These are phyloP conservation scores for Hepatocystis sp. DNA, from an alignment of 169 alveolate species.

Conservation along the genomic window DNA sequence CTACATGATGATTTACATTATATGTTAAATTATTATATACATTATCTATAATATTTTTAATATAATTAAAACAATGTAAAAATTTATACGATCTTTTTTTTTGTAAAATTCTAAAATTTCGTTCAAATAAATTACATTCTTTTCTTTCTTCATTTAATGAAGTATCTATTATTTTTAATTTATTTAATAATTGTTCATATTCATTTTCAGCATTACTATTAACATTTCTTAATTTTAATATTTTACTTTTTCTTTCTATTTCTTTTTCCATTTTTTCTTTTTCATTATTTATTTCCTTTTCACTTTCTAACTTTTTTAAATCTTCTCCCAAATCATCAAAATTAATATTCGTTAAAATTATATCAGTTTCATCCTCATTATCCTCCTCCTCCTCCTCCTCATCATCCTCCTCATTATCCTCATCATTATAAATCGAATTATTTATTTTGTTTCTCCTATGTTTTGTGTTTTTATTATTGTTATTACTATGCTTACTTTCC, in stretches of 20 bases:
- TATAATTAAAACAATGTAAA: slow-evolving; percentile 81
- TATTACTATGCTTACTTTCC: no score
- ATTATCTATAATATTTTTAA: slow-evolving; percentile 80
- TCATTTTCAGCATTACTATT: slow-evolving; percentile 66
- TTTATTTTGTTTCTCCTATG: no score
- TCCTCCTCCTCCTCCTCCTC: not conserved
- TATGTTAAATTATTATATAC: slow-evolving; percentile 80
- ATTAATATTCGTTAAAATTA: slow-evolving; percentile 52
- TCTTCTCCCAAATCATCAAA: slow-evolving; percentile 68
- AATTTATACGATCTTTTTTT: slow-evolving; percentile 81
- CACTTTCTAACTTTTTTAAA: slow-evolving; percentile 70
- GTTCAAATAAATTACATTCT: slow-evolving; percentile 78
- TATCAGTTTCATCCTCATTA: not conserved
- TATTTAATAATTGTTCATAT: slow-evolving; percentile 12
- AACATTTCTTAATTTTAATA: slow-evolving; percentile 38
- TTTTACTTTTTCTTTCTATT: slow-evolving; percentile 54
- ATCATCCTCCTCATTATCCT: no score
- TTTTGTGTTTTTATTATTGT: no score
- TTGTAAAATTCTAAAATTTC: slow-evolving; percentile 79
- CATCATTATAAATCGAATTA: no score
- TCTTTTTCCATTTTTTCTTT: slow-evolving; percentile 77
- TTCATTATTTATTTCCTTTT: slow-evolving; percentile 75
- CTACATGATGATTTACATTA: slow-evolving; percentile 77
- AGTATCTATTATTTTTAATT: slow-evolving; percentile 34
- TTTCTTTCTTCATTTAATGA: slow-evolving; percentile 39